These are phyloP conservation scores for Globisporangium perplexum DNA, from an alignment of 352 stramenopile species.

Conservation along the genomic window DNA sequence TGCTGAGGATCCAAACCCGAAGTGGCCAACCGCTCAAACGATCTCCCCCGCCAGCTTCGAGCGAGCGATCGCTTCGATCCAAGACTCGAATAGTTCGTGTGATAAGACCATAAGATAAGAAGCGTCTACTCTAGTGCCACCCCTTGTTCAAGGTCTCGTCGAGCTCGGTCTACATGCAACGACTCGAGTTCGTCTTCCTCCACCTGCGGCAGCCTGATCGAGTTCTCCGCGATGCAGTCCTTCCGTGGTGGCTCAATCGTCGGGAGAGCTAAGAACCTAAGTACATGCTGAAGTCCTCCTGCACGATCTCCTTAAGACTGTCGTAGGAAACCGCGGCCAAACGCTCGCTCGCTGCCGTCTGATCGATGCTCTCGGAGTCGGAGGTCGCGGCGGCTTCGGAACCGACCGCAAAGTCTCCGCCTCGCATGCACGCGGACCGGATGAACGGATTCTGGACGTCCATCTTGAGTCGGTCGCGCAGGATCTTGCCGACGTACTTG, in stretches of 20 bases:
- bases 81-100: too few species aligned
- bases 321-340: slow-evolving; percentile 21
- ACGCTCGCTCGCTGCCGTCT: neutral
- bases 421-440: slow-evolving; percentile 16
- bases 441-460: slow-evolving; percentile 39
- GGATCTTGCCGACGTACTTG: slow-evolving; percentile 57
- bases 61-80: neutral
- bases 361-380: neutral
- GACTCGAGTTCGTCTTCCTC: too few species aligned
- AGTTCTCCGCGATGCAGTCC: too few species aligned
- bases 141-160: too few species aligned
- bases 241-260: too few species aligned
- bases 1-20: neutral
- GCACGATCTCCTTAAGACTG: slow-evolving; percentile 43
- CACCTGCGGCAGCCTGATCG: too few species aligned
- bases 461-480: slow-evolving; percentile 50
- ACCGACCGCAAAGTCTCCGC: slow-evolving; percentile 3
- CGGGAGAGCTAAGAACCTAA: too few species aligned
- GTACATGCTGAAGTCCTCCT: slow-evolving; percentile 52
- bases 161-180: too few species aligned
- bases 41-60: neutral
- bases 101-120: too few species aligned
- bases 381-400: neutral
- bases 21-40: too few species aligned
- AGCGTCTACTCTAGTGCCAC: too few species aligned